Evolutionary conservation across 2,329 filamentous ascomycete species (phyloP).

Genomic region (Aspergillus phoenicis): DNA sequence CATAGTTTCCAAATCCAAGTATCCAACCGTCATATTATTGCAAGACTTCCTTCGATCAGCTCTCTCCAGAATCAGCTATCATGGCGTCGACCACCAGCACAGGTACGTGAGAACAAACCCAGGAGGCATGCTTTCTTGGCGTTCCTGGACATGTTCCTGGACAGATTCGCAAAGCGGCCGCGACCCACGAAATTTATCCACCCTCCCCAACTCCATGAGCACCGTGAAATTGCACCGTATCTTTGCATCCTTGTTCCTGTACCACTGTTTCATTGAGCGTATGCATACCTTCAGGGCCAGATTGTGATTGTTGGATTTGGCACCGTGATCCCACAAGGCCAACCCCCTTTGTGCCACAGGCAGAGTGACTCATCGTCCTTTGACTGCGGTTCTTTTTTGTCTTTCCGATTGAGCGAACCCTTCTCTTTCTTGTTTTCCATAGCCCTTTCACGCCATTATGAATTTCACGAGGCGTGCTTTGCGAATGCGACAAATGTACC

Average conservation of each 20-base stretch:
- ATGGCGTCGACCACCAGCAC: neutral
- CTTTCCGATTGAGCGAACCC: too few relatives aligned
- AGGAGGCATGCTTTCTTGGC: constrained; percentile 12
- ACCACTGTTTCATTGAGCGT: neutral
- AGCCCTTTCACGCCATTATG: constrained; percentile 17
- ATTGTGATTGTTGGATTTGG: neutral
- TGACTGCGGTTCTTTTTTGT: neutral
- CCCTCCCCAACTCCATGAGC: neutral
- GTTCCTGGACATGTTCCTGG: neutral
- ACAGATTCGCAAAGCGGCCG: constrained; percentile 5
- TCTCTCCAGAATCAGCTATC: neutral
- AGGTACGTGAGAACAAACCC: constrained; percentile 1
- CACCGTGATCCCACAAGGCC: neutral
- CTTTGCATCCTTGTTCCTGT: constrained; percentile 7
- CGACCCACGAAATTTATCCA: neutral
- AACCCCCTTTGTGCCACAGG: neutral
- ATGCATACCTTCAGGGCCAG: neutral
- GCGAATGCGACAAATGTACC: constrained; percentile 5
- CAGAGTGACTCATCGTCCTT: neutral
- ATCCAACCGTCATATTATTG: too few relatives aligned
- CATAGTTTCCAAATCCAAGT: neutral
- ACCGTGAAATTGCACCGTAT: neutral
- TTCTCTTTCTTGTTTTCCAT: neutral
- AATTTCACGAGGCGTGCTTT: constrained; percentile 25
- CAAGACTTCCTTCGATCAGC: neutral